Base-by-base conservation (phyloP, 805 yeast genomes). In the Wickerhamiella occidentalis region DNA sequence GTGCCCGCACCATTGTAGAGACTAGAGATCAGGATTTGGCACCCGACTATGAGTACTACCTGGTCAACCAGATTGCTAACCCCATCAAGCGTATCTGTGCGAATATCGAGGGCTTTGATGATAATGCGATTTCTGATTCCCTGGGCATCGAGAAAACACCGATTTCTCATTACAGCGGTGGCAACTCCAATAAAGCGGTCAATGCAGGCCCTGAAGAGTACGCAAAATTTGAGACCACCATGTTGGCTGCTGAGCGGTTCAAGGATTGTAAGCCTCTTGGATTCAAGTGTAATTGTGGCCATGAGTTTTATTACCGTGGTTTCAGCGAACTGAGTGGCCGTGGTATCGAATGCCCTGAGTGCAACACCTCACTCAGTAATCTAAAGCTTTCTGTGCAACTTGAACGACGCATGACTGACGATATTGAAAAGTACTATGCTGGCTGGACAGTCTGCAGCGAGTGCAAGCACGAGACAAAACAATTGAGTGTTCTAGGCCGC, bases 401-500 rank as follows among this genome's bases (percentile, higher is more conserved):
- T 42, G 96, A 88, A 62, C 62, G 68, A n/a, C 68, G 77, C 44
- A 75, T 90, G 22, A 72, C 96, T 50, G 65, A 70, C 4, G 83
- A 79, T 55, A 79, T 90, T 45, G 73, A 87, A 0, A 61, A 72
- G 28, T 92, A 88, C 64, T 92, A 92, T 63, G 79, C 84, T n/a
- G 90, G 88, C 3, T 79, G 92, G 85, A 68, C 87, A 42, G 67
- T 64, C 0, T 92, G 99, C 68, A 94, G 84, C 63, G 96, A 92
- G 1, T 90, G 97, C 67, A 85, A 83, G 1, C 70, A 77, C 48
- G 72, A 72, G 13, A 88, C 96, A 0, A 73, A 95, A 54, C 95
- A 88, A 61, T 74, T 92, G 21, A 78, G 88, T 18, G 96, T 88
- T 3, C 86, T 85, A 60, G 97, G 97, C 48, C 78, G 80, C 56